Evolutionary conservation across 805 yeast species (phyloP), one percentile per base, ranked within the genome.

Genomic region (Priceomyces haplophilus): DNA sequence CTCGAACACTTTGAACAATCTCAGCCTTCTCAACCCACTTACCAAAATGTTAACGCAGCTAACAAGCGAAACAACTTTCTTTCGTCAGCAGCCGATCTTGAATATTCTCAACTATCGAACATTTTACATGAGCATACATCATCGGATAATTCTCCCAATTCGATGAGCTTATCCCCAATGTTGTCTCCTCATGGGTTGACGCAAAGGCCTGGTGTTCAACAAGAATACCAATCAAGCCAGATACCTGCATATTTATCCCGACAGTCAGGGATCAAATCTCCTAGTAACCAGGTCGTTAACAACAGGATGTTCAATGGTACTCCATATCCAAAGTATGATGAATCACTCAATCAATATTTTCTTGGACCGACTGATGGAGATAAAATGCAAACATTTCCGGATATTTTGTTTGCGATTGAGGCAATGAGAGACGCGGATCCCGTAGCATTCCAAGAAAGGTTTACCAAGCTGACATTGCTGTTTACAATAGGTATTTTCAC

Each of bases 51-150:
- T n/a, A 33, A 23, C 15, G 33, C 25, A 19, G 27, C 30, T 12
- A 24, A 11, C 3, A 53, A 61, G 54, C 58, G 62, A 52, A 77
- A 53, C 53, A 70, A 76, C 46, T 84, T 84, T 52, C 55, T 83
- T 46, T 82, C 88, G 1, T 68, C 77, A 27, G 89, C 93, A 1
- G 89, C 88, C 0, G 84, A 82, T 53, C 65, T 82, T 40, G 93
- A 85, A 52, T 84, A 85, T 52, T 75, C 87, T 3, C 79, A 84
- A 3, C 62, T 85, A 23, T 82, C 88, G 7, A 79, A 73, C 46
- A 83, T 85, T 38, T 72, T 82, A 29, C 53, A 48, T 21, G 59
- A 54, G 32, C 52, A 47, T n/a, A 42, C 61, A 19, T 58, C 69
- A 2, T 61, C 69, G 11, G 72, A 63, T 44, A 69, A 65, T 6